These are phyloP conservation scores for Verticillium longisporum DNA, from an alignment of 2,329 filamentous ascomycete genomes.

Conservation along the genomic window DNA sequence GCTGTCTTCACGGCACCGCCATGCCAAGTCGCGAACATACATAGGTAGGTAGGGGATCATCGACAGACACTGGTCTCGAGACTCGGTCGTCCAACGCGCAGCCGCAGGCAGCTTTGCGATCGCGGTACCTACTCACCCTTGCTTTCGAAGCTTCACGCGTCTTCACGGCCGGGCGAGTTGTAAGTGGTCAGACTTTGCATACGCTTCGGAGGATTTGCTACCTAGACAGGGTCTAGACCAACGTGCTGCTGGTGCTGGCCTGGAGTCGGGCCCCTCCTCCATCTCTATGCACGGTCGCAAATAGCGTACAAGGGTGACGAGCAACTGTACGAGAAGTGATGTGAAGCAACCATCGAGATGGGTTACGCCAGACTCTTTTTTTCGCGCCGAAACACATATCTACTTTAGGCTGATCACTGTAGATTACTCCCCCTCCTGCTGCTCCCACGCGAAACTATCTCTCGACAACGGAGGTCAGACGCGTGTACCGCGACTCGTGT, in stretches of 20 bases:
- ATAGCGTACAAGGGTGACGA: background rate
- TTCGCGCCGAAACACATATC: conserved; percentile 36
- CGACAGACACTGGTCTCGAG: background rate
- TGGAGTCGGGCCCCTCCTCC: conserved; percentile 11
- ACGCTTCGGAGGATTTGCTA: background rate
- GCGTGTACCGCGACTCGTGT: background rate
- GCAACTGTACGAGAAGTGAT: background rate
- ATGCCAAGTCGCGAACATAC: background rate
- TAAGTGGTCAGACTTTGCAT: background rate
- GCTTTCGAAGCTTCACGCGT: background rate
- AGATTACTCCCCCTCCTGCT: background rate
- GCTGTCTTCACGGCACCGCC: background rate
- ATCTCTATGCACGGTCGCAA: conserved; percentile 1
- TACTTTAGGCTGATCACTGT: conserved; percentile 16
- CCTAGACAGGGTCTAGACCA: background rate
- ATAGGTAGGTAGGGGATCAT: background rate
- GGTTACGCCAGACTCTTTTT: conserved; percentile 15
- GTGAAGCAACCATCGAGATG: background rate
- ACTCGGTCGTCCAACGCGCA: background rate
- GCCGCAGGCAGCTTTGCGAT: background rate
- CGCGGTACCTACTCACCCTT: background rate
- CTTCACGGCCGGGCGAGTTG: background rate
- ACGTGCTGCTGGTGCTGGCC: conserved; percentile 1
- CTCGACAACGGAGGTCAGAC: background rate
- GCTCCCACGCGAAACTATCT: background rate